Conservation (phyloP, 2,329 filamentous ascomycete species). For the Parastagonospora avenae region DNA sequence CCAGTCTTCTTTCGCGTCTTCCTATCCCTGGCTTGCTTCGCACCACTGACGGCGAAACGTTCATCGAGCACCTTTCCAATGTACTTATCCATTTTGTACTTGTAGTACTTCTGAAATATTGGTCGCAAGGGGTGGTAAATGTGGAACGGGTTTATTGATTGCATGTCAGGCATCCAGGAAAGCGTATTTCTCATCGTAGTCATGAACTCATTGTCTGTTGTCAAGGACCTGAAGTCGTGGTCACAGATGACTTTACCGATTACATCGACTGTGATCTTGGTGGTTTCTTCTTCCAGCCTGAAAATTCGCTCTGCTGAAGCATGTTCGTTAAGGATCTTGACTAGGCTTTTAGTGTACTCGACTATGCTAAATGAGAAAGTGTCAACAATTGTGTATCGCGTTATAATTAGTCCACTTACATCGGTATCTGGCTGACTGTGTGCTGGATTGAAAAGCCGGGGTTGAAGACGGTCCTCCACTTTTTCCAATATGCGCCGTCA, state of each 20-base stretch:
- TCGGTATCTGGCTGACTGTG: slow-evolving; percentile 46
- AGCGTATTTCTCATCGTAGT: slow-evolving; percentile 44
- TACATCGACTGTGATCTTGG: slow-evolving; percentile 49
- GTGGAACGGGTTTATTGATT: slow-evolving; percentile 43
- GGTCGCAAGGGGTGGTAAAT: slow-evolving; percentile 45
- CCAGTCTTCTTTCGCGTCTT: slow-evolving; percentile 41
- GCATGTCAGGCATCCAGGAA: slow-evolving; percentile 41
- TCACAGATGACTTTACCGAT: slow-evolving; percentile 50
- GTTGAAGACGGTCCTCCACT: slow-evolving; percentile 52
- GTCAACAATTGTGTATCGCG: background rate
- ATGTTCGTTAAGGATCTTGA: slow-evolving; percentile 40
- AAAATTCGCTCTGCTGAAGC: slow-evolving; percentile 46
- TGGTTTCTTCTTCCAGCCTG: slow-evolving; percentile 47
- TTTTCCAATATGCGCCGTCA: slow-evolving; percentile 50
- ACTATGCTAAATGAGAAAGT: slow-evolving; percentile 30
- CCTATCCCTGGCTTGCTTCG: slow-evolving; percentile 25
- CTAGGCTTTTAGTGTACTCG: slow-evolving; percentile 40
- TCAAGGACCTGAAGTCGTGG: slow-evolving; percentile 45
- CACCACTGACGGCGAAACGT: slow-evolving; percentile 40
- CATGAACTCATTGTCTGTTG: slow-evolving; percentile 42
- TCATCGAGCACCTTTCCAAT: slow-evolving; percentile 44
- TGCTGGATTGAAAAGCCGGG: slow-evolving; percentile 48
- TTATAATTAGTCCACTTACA: background rate
- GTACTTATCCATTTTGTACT: slow-evolving; percentile 45
- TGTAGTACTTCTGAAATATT: slow-evolving; percentile 42